Evolutionary conservation across 768 basidiomycete species (phyloP).

Genomic region (Lactarius akahatsu): DNA sequence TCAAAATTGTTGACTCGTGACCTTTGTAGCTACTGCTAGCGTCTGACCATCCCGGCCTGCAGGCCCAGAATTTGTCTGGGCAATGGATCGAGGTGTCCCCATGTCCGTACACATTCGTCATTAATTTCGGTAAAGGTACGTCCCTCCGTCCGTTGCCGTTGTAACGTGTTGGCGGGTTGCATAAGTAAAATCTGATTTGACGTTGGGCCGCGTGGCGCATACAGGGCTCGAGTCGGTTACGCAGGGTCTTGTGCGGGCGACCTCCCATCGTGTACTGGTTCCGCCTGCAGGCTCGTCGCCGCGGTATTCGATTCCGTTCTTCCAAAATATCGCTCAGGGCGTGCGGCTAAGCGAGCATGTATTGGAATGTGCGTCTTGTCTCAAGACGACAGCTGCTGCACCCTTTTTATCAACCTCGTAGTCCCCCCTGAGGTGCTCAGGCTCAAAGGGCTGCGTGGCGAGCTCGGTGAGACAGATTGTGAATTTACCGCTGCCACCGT

Average conservation of each 20-base stretch:
- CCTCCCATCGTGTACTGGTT: conserved; percentile 77
- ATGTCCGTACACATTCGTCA: conserved; percentile 74
- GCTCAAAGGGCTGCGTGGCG: conserved; percentile 59
- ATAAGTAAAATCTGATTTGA: background rate
- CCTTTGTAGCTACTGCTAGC: conserved; percentile 72
- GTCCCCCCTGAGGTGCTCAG: conserved; percentile 66
- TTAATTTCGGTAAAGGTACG: conserved; percentile 77
- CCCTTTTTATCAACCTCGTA: conserved; percentile 29
- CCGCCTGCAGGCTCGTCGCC: conserved; percentile 55
- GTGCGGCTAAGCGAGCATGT: conserved; percentile 49
- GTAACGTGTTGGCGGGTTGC: background rate
- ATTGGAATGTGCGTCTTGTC: conserved; percentile 40
- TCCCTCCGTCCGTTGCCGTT: background rate
- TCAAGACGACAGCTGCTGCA: background rate
- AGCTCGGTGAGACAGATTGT: conserved; percentile 61
- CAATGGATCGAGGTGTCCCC: conserved; percentile 83
- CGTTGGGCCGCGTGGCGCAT: background rate
- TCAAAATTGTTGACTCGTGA: too few species aligned
- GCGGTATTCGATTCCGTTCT: conserved; percentile 83
- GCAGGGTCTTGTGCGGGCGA: conserved; percentile 71
- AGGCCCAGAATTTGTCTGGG: conserved; percentile 78
- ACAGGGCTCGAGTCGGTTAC: conserved; percentile 77
- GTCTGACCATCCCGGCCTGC: conserved; percentile 70
- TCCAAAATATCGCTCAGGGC: conserved; percentile 72
- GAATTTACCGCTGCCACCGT: conserved; percentile 31